These are phyloP conservation scores for Arbutus unedo DNA, from an alignment of 148 eudicot species.

Conservation along the genomic window DNA sequence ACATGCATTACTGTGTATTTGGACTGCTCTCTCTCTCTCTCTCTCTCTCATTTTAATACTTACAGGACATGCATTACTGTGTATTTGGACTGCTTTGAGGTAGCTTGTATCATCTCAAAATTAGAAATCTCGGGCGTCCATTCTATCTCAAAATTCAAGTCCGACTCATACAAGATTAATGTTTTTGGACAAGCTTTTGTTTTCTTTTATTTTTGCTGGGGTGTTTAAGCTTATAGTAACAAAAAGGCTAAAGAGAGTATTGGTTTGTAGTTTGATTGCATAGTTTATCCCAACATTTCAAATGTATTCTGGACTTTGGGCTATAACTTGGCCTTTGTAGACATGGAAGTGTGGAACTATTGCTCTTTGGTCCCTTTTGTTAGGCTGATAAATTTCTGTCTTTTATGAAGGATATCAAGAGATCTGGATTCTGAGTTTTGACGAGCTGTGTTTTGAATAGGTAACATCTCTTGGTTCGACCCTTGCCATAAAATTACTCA, in stretches of 20 bases:
- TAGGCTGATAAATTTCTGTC: not conserved
- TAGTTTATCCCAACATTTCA: not conserved
- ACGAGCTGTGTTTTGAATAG: conserved; percentile 29
- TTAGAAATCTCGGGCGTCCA: not conserved
- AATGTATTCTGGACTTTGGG: not conserved
- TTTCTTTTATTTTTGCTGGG: not conserved
- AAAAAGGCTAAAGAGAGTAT: not conserved
- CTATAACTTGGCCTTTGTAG: not conserved
- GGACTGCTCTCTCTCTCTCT: not conserved
- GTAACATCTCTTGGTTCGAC: conserved; percentile 98
- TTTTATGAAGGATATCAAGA: not conserved
- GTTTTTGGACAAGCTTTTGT: not conserved
- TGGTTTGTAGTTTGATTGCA: not conserved
- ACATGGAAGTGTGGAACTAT: not conserved
- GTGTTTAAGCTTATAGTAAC: not conserved
- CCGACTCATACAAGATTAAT: not conserved
- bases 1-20: not conserved
- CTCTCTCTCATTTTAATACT: not conserved
- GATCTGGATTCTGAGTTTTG: not conserved
- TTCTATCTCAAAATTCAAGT: not conserved
- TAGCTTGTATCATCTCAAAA: not conserved
- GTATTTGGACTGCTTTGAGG: not conserved
- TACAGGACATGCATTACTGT: not conserved
- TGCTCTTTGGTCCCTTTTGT: not conserved
- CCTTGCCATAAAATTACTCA: conserved; percentile 89